Base-by-base conservation (phyloP, 108 stramenopile genomes). In the Skeletonema costatum region DNA sequence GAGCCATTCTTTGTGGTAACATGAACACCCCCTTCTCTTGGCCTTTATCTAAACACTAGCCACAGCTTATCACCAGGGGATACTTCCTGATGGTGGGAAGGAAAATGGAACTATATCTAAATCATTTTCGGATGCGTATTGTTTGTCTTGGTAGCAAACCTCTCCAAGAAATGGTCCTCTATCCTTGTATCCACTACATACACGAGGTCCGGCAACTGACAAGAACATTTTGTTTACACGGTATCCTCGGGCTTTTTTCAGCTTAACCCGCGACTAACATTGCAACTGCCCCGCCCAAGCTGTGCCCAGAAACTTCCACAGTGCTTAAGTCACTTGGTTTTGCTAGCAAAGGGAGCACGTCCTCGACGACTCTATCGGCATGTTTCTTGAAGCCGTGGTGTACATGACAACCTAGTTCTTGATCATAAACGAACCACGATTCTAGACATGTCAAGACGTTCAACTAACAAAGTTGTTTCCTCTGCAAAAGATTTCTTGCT, bases 401-500 rank as follows among this genome's bases (percentile, higher is more conserved):
- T 35, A 89, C 71, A 29, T 77, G 83, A 60, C 86, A 87, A 2
- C 69, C 76, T 58, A 89, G 41, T 39, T 89, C 87, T 35, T 84
- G 76, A 35, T 89, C 89, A 60, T 85, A 89, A 2, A 74, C 83
- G 63, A 84, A 83, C 80, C 78, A 81, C 33, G 83, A 64, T 56
- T 85, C 60, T 14, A 89, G 46, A 66, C 87, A 87, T 10, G 89
- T 89, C 35, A 71, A 59, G 10, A 89, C 67, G 68, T 89, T 89
- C 89, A 14, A 69, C 71, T 11, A 74, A 66, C 5, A 89, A 38
- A 0, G 89, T 89, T 0, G 89, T 89, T 0, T 87, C 89, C 36
- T n/a, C 89, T 71, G 42, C 89, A 89, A 69, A 87, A 89, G 32
- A 89, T 77, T 70, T 87, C 79, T 53, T 89, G 86, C n/a, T 70